These are phyloP conservation scores for Salix brachista DNA, from an alignment of 345 rosid species.

Conservation along the genomic window DNA sequence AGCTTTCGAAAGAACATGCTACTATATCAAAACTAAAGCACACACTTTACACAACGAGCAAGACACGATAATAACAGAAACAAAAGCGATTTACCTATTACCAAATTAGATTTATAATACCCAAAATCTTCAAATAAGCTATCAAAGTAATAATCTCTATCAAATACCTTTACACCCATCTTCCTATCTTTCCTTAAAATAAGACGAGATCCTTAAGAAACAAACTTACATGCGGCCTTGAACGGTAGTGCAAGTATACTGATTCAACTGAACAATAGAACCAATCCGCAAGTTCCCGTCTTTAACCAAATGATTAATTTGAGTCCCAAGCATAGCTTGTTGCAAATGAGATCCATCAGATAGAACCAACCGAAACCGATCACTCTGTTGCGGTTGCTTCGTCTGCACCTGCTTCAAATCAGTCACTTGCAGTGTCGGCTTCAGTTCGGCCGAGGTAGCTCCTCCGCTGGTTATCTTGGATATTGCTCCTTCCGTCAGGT, in stretches of 20 bases:
- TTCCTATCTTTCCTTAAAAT: no score
- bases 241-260: slow-evolving; percentile 53
- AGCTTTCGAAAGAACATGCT: not conserved
- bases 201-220: not conserved
- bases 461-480: slow-evolving; percentile 45
- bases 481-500: slow-evolving; percentile 63
- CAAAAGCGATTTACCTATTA: not conserved
- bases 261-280: slow-evolving; percentile 49
- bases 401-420: slow-evolving; percentile 61
- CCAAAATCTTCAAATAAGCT: no score
- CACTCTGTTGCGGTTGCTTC: slow-evolving; percentile 39
- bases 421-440: slow-evolving; percentile 65
- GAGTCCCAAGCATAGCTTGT: slow-evolving; percentile 73
- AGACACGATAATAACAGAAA: not conserved
- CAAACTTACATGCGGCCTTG: slow-evolving; percentile 56
- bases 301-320: slow-evolving; percentile 46
- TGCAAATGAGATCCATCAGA: slow-evolving; percentile 60
- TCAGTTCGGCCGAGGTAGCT: slow-evolving; percentile 43
- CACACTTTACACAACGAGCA: not conserved
- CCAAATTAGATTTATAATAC: no score
- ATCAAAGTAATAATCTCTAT: no score
- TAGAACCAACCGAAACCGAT: slow-evolving; percentile 49
- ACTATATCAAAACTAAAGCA: not conserved
- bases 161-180: no score
- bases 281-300: slow-evolving; percentile 54